phyloP scores from a whole-genome alignment of 345 rosid species.

The Brassica napus region DNA sequence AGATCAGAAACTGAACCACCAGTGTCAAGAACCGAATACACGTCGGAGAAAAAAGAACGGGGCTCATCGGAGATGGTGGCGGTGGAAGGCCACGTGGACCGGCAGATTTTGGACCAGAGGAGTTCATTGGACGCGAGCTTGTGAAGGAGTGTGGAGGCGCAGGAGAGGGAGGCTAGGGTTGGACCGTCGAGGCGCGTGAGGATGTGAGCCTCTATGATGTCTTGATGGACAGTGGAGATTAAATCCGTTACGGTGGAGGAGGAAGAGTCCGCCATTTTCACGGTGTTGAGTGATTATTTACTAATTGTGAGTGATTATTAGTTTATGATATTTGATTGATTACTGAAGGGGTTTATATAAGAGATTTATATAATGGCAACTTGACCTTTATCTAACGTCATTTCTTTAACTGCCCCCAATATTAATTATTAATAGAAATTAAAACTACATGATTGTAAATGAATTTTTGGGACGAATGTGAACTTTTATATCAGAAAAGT shows the following conservation, averaged over 20 bases:
- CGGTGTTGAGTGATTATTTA: slow-evolving; percentile 12
- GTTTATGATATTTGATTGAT: not conserved
- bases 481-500: not conserved
- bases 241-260: slow-evolving; percentile 6
- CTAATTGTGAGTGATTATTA: slow-evolving; percentile 21
- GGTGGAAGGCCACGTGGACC: slow-evolving; percentile 78
- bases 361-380: slow-evolving; percentile 17
- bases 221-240: slow-evolving; percentile 52
- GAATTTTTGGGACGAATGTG: not conserved
- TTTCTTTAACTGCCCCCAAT: not conserved
- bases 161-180: slow-evolving; percentile 57
- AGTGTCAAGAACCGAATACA: slow-evolving; percentile 34
- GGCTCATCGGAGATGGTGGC: slow-evolving; percentile 54
- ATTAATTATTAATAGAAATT: not conserved
- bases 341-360: slow-evolving; percentile 8
- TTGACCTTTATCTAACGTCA: slow-evolving; percentile 6
- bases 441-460: not conserved
- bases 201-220: slow-evolving; percentile 62
- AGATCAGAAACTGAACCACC: slow-evolving; percentile 6
- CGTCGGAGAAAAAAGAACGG: slow-evolving; percentile 73
- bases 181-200: slow-evolving; percentile 74
- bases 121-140: slow-evolving; percentile 46
- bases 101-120: slow-evolving; percentile 60
- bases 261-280: slow-evolving; percentile 9
- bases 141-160: slow-evolving; percentile 55